Evolutionary conservation across 164 flowering plant genomes (phyloP), one percentile per base, ranked within the genome.

Genomic region (Vitis riparia): DNA sequence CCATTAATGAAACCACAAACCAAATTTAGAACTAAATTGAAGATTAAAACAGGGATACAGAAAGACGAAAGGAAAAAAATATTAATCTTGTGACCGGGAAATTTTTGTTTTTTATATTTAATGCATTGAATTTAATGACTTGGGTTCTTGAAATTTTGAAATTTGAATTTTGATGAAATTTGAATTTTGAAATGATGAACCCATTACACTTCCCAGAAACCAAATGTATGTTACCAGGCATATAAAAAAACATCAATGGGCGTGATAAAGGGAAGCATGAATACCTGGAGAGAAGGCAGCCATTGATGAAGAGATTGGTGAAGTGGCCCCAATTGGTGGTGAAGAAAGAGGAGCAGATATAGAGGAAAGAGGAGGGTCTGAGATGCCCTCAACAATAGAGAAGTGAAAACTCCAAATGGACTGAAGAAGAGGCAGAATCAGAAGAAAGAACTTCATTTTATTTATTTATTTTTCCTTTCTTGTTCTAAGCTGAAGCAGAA

Each of bases 281-380:
- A 37, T 78, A 84, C 92, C 90, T 66, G 89, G 85, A 68, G 92
- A 83, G 61, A 76, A 72, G 7, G 81, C 80, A 11, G 81, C 59
- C 79, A 81, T 72, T 68, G 85, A 63, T 58, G 79, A 19, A 66
- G 74, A 67, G 59, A 59, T 7, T 51, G 83, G 75, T 68, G 82
- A 69, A 67, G 64, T 68, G 59, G 85, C 72, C 48, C 67, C 59
- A 11, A n/a, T 50, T 56, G 63, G 56, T 32, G 78, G 76, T 48
- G 75, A 51, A 10, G 51, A 62, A 68, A 65, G 23, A 29, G 87
- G 83, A 9, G 68, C 14, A 51, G 73, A 50, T 55, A 68, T 58
- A 60, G 71, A 67, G 27, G 78, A 67, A 67, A 69, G 51, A 59
- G 70, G 56, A 57, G 72, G 75, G 56, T 64, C 80, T 51, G 68